Evolutionary conservation across 805 yeast species (phyloP).

Genomic region (Candida methanosorbosa): DNA sequence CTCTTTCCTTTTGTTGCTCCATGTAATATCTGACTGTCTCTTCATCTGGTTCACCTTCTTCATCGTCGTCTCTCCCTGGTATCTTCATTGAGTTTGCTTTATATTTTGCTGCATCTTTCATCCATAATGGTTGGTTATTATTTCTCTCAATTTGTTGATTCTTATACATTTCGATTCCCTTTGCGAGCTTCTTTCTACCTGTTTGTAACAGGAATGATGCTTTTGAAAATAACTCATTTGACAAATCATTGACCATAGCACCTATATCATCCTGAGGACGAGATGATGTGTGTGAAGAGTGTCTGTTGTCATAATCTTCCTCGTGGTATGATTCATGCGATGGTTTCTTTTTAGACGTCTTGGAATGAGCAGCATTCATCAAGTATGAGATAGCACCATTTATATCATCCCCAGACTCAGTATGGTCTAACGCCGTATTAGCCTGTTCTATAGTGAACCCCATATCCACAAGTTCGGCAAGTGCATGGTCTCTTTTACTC

Average conservation of each 20-base stretch:
- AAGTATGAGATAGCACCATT: conserved; percentile 58
- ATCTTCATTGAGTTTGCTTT: conserved; percentile 27
- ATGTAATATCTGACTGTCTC: conserved; percentile 31
- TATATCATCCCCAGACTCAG: conserved; percentile 45
- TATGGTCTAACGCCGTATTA: conserved; percentile 45
- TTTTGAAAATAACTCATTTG: conserved; percentile 45
- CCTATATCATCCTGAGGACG: conserved; percentile 25
- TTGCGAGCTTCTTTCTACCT: conserved; percentile 52
- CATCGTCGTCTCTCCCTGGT: conserved; percentile 34
- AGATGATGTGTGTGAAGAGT: conserved; percentile 2
- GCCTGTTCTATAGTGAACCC: conserved; percentile 64
- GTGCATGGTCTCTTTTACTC: conserved; percentile 31
- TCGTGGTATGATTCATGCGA: background rate
- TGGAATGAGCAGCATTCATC: conserved; percentile 50
- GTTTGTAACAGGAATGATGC: conserved; percentile 52
- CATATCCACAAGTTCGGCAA: conserved; percentile 72
- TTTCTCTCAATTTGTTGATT: conserved; percentile 20
- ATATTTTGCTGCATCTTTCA: conserved; percentile 48
- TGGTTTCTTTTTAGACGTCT: conserved; percentile 4
- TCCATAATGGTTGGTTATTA: conserved; percentile 59
- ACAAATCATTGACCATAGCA: conserved; percentile 40
- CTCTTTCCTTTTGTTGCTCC: conserved; percentile 30
- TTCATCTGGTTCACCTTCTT: conserved; percentile 35
- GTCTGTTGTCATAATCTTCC: background rate
- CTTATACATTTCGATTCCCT: conserved; percentile 54